Conservation (phyloP, 192 early-diverging fungal species). For the Gryganskiella cystojenkinii region DNA sequence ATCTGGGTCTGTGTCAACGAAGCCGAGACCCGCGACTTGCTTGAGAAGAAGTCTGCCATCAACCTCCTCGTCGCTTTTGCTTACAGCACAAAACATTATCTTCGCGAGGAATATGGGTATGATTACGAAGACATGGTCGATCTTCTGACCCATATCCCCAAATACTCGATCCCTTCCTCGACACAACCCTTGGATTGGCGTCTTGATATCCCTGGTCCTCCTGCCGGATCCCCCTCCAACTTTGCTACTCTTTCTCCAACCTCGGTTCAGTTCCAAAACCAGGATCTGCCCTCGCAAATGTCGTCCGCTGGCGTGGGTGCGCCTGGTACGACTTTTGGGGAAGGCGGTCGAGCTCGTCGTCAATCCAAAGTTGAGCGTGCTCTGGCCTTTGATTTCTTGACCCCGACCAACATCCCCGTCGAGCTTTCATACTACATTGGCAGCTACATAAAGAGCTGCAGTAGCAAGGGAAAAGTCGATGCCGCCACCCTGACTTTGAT, state of each 20-base stretch:
- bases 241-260: background rate
- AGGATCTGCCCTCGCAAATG: conserved; percentile 6
- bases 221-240: background rate
- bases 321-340: background rate
- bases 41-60: conserved; percentile 73
- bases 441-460: conserved; percentile 54
- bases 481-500: conserved; percentile 55
- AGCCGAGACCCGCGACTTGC: conserved; percentile 57
- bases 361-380: conserved; percentile 5
- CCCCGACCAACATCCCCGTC: conserved; percentile 60
- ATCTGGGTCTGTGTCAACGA: conserved; percentile 73
- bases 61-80: conserved; percentile 82
- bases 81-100: conserved; percentile 81
- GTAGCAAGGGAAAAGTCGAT: conserved; percentile 51
- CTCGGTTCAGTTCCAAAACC: background rate
- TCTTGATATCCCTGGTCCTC: conserved; percentile 5
- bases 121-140: conserved; percentile 75
- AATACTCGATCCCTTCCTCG: conserved; percentile 21
- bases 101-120: conserved; percentile 76
- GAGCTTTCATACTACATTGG: conserved; percentile 68
- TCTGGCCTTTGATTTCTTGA: conserved; percentile 22
- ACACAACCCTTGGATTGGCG: conserved; percentile 22
- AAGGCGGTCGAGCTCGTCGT: conserved; percentile 14
- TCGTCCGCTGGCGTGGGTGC: background rate
- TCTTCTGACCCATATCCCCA: conserved; percentile 63